Conservation (phyloP, 2,329 filamentous ascomycete species). For the Phoma herbarum region DNA sequence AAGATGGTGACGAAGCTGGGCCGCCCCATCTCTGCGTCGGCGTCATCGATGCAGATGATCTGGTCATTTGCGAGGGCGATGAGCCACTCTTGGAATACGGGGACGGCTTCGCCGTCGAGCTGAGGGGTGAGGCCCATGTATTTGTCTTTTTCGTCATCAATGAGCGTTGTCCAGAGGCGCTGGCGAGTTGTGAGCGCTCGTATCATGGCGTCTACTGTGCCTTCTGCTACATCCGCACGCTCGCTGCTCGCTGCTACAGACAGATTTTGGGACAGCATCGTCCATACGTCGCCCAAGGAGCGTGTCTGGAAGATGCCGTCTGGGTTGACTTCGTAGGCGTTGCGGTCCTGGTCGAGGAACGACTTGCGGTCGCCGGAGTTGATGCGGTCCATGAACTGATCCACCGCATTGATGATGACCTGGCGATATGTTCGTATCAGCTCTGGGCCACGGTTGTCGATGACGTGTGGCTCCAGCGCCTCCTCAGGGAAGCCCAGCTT, state of each 20-base stretch:
- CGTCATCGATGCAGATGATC: conserved; percentile 95
- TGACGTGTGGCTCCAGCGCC: conserved; percentile 82
- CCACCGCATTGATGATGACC: conserved; percentile 93
- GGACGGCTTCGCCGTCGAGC: conserved; percentile 80
- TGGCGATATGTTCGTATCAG: conserved; percentile 92
- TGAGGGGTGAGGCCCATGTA: conserved; percentile 63
- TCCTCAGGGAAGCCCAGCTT: conserved; percentile 82
- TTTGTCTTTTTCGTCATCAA: conserved; percentile 82
- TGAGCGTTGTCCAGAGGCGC: conserved; percentile 83
- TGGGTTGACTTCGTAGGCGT: conserved; percentile 78
- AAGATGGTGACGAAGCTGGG: conserved; percentile 87
- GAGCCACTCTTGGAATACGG: conserved; percentile 85
- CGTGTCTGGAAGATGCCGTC: conserved; percentile 92
- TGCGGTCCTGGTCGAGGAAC: conserved; percentile 79
- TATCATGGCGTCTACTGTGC: conserved; percentile 96
- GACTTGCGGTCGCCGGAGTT: conserved; percentile 81
- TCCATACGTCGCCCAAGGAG: conserved; percentile 93
- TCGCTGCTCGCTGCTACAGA: conserved; percentile 84
- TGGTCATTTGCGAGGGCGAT: conserved; percentile 98
- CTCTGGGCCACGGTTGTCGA: conserved; percentile 89
- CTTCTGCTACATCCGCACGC: conserved; percentile 89
- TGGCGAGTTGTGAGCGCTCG: conserved; percentile 83
- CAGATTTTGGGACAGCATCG: conserved; percentile 94
- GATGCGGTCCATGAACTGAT: conserved; percentile 98
- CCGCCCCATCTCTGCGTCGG: conserved; percentile 64